Percentiles rank a stretch among this genome's conserved stretches.
These are phyloP conservation scores for Helenozyma baotianmanensis DNA, from an alignment of 805 yeast species.

Conservation along the genomic window DNA sequence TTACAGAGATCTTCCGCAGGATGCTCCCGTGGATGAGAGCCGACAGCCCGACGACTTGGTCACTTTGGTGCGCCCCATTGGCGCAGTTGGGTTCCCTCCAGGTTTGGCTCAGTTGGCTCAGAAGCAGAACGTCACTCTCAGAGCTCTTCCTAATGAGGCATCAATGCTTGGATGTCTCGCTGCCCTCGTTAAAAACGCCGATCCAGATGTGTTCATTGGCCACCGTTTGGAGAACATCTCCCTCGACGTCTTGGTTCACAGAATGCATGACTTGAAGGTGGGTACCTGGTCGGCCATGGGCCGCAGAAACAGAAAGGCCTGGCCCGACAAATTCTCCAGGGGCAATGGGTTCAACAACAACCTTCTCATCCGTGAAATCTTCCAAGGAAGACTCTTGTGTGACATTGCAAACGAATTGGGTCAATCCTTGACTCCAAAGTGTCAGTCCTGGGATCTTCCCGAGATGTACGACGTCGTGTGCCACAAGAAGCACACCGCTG, in stretches of 20 bases:
- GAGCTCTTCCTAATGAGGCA: slow-evolving; percentile 68
- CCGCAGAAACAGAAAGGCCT: slow-evolving; percentile 66
- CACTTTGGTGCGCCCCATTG: slow-evolving; percentile 79
- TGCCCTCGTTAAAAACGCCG: slow-evolving; percentile 64
- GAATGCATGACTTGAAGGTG: slow-evolving; percentile 73
- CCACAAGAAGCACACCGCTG: slow-evolving; percentile 51
- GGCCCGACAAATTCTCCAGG: slow-evolving; percentile 73
- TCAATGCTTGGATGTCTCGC: slow-evolving; percentile 70
- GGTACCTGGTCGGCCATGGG: slow-evolving; percentile 80
- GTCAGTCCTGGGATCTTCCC: slow-evolving; percentile 89
- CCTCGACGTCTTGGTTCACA: slow-evolving; percentile 72
- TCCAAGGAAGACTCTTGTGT: slow-evolving; percentile 83
- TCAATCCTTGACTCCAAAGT: slow-evolving; percentile 82
- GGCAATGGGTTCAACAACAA: slow-evolving; percentile 47
- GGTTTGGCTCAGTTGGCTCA: slow-evolving; percentile 63
- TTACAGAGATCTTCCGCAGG: slow-evolving; percentile 66
- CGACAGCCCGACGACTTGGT: slow-evolving; percentile 55
- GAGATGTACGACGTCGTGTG: slow-evolving; percentile 88
- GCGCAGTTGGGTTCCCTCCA: slow-evolving; percentile 61
- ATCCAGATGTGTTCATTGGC: slow-evolving; percentile 89
- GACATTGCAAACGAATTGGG: slow-evolving; percentile 95
- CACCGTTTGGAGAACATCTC: slow-evolving; percentile 79
- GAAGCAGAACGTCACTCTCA: slow-evolving; percentile 47
- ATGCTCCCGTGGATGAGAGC: slow-evolving; percentile 63
- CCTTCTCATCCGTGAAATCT: slow-evolving; percentile 59